phyloP scores from a whole-genome alignment of 768 basidiomycete species.

The Tylopilus felleus region DNA sequence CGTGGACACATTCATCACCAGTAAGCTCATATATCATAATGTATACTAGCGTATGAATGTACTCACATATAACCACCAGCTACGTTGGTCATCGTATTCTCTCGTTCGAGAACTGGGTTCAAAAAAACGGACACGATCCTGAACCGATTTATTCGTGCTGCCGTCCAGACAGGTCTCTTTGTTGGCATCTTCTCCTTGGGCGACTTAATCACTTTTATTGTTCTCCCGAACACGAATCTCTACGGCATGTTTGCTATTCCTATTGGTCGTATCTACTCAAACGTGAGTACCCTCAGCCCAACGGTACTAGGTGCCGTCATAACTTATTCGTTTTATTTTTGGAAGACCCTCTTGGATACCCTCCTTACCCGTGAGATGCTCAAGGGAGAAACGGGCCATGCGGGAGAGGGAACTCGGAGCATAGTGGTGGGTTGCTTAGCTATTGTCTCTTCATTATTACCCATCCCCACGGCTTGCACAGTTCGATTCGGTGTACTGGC shows the following conservation, averaged over 20 bases:
- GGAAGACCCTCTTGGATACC: not conserved
- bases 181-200: not conserved
- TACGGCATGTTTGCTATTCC: slow-evolving; percentile 31
- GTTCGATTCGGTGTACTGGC: no score
- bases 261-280: slow-evolving; percentile 43
- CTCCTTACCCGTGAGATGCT: not conserved
- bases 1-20: slow-evolving; percentile 42
- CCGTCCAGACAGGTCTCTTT: not conserved
- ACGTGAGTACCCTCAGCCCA: slow-evolving; percentile 13
- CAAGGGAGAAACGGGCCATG: no score
- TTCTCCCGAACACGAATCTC: slow-evolving; percentile 28
- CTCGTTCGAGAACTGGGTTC: not conserved
- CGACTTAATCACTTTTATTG: slow-evolving; percentile 20
- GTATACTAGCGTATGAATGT: no score
- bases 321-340: not conserved
- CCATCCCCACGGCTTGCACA: no score
- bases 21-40: no score
- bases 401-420: no score
- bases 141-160: slow-evolving; percentile 1
- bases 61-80: not conserved
- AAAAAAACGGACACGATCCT: not conserved
- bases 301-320: no score
- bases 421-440: no score
- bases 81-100: not conserved
- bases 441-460: no score